Base-by-base conservation (phyloP, 2,329 filamentous ascomycete species). In the Lizonia empirigonia region DNA sequence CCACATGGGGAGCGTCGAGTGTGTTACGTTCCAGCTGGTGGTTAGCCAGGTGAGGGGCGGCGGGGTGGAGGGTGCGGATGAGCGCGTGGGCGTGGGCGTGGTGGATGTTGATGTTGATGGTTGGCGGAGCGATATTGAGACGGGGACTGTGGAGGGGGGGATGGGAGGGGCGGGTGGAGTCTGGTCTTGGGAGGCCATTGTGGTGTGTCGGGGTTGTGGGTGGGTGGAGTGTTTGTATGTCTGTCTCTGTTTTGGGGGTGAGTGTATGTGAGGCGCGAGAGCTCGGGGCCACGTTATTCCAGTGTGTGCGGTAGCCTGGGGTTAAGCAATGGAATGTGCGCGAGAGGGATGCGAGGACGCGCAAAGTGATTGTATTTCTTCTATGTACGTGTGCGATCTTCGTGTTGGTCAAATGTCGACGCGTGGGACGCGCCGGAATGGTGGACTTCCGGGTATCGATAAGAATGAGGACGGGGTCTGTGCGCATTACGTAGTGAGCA, bases 1-100 rank as follows among this genome's bases (percentile, higher is more conserved):
- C 90, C 90, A 95, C 88, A 94, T 91, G 46, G 72, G 72, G 1
- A 74, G 68, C 6, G 71, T 71, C 4, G 62, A 68, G 62, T 74
- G 71, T 2, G 72, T 74, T 38, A 74, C 70, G 55, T 70, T 66
- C 72, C 72, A 74, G 20, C 60, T 40, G 29, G 68, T 69, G 4
- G 42, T 49, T 20, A 74, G 60, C 64, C 65, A 71, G 50, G 62
- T 41, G 34, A 72, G 57, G 56, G 82, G 76, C 2, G 71, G 71
- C 1, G 68, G 55, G 24, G 59, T 18, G 42, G 65, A 19, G 60
- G 47, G 18, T 40, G 18, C 7, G 45, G 16, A 56, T 18, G 19
- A 55, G 27, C 15, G 60, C 38, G 38, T 47, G 44, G 18, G 18
- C 26, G 30, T 19, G 12, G 30, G 39, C 30, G 32, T 32, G 18